These are phyloP conservation scores for Hypoxylon sp. DNA, from an alignment of 2,329 filamentous ascomycete species.

Conservation along the genomic window DNA sequence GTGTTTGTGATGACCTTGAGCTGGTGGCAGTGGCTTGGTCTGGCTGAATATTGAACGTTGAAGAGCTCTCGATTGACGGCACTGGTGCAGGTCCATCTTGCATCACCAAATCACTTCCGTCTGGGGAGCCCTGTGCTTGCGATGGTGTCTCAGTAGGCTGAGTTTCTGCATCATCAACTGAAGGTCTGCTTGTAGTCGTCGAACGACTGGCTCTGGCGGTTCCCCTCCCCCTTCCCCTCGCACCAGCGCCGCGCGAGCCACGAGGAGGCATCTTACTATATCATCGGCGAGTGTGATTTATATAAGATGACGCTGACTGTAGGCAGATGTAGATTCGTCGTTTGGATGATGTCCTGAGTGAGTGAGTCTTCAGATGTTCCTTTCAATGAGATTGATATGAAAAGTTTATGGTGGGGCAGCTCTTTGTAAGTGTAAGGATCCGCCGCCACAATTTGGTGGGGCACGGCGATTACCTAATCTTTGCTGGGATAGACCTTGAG, in stretches of 20 bases:
- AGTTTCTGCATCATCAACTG: slow-evolving; percentile 28
- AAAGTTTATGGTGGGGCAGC: slow-evolving; percentile 53
- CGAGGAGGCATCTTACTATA: slow-evolving; percentile 47
- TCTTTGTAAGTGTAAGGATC: slow-evolving; percentile 21
- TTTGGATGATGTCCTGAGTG: not conserved
- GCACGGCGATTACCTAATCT: slow-evolving; percentile 11
- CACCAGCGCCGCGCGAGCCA: slow-evolving; percentile 43
- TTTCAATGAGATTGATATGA: slow-evolving; percentile 33
- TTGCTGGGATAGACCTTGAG: not conserved
- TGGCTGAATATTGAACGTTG: slow-evolving; percentile 20
- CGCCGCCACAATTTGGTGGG: slow-evolving; percentile 14
- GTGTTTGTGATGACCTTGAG: slow-evolving; percentile 51
- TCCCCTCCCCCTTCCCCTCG: slow-evolving; percentile 43
- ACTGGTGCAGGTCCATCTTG: slow-evolving; percentile 14
- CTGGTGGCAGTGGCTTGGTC: slow-evolving; percentile 34
- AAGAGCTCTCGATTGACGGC: slow-evolving; percentile 17
- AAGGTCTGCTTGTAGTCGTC: slow-evolving; percentile 32
- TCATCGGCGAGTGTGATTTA: slow-evolving; percentile 14
- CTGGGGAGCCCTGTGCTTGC: slow-evolving; percentile 32
- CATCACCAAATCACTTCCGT: slow-evolving; percentile 12
- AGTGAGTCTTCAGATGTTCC: slow-evolving; percentile 3
- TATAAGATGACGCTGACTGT: not conserved
- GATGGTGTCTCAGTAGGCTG: slow-evolving; percentile 30
- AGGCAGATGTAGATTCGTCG: not conserved
- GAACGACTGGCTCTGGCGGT: slow-evolving; percentile 44